Percentiles rank a stretch among this genome's conserved stretches.
phyloP scores from a whole-genome alignment of 345 rosid genomes.

The Raphanus raphanistrum region DNA sequence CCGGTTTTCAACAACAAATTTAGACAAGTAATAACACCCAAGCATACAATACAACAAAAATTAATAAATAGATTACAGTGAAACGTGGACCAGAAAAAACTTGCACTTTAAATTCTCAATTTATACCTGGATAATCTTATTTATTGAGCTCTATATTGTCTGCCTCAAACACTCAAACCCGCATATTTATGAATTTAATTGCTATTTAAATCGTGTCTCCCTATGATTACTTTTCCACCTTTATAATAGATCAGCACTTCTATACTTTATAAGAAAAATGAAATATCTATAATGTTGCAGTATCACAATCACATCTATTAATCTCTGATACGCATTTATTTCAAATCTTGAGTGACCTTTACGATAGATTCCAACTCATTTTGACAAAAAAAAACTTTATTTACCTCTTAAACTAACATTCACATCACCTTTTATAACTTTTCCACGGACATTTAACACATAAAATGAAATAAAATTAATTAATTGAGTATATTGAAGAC shows the following conservation, averaged over 20 bases:
- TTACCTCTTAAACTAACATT: conserved; percentile 13
- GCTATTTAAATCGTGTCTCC: conserved; percentile 18
- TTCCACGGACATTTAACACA: conserved; percentile 3
- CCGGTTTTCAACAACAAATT: conserved; percentile 19
- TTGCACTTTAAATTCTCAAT: background rate
- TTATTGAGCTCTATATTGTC: conserved; percentile 14
- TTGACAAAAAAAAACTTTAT: conserved; percentile 8
- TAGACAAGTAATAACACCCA: background rate
- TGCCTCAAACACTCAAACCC: conserved; percentile 25
- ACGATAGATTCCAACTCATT: conserved; percentile 30
- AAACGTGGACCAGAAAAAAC: conserved; percentile 3
- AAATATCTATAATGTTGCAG: conserved; percentile 4
- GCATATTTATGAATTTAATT: conserved; percentile 24
- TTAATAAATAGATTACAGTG: background rate
- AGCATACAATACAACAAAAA: conserved; percentile 2
- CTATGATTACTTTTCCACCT: conserved; percentile 20
- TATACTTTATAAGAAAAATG: background rate
- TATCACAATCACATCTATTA: background rate
- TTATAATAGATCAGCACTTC: conserved; percentile 1
- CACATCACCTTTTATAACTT: background rate
- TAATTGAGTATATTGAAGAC: conserved; percentile 19
- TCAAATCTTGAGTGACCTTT: conserved; percentile 19
- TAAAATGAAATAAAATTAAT: background rate
- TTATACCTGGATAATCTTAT: conserved; percentile 13
- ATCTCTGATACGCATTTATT: conserved; percentile 5